Conservation (phyloP, 2,329 filamentous ascomycete genomes). For the Fusarium palustre region DNA sequence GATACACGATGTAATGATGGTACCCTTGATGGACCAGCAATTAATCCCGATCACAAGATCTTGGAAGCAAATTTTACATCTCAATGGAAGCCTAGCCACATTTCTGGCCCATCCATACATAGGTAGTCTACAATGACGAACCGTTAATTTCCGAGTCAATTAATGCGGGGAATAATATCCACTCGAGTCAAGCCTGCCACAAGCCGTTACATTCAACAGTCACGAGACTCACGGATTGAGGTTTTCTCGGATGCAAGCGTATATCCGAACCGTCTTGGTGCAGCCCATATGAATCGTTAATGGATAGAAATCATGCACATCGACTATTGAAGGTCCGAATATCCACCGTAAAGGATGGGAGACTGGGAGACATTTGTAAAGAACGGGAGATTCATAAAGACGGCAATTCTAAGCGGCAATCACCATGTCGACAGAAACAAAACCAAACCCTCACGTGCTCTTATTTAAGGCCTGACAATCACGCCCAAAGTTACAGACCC, state of each 20-base stretch:
- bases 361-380: not conserved
- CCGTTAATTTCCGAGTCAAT: constrained; percentile 12
- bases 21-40: not conserved
- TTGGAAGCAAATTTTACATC: not conserved
- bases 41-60: too few relatives aligned
- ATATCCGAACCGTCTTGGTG: not conserved
- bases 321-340: not conserved
- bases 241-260: constrained; percentile 16
- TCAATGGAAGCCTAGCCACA: not conserved
- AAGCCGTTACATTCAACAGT: constrained; percentile 1
- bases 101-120: not conserved
- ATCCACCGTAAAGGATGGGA: not conserved
- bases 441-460: not conserved
- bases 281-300: not conserved
- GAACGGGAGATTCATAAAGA: not conserved
- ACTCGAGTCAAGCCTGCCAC: constrained; percentile 16
- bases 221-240: constrained; percentile 16
- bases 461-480: not conserved
- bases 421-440: not conserved
- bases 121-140: too few relatives aligned
- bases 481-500: not conserved
- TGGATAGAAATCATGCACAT: constrained; percentile 12
- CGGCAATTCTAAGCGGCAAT: constrained; percentile 21
- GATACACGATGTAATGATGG: not conserved
- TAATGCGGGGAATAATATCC: constrained; percentile 9